These are phyloP conservation scores for Musa acuminata DNA, from an alignment of 176 grass and related monocot genomes.

Conservation along the genomic window DNA sequence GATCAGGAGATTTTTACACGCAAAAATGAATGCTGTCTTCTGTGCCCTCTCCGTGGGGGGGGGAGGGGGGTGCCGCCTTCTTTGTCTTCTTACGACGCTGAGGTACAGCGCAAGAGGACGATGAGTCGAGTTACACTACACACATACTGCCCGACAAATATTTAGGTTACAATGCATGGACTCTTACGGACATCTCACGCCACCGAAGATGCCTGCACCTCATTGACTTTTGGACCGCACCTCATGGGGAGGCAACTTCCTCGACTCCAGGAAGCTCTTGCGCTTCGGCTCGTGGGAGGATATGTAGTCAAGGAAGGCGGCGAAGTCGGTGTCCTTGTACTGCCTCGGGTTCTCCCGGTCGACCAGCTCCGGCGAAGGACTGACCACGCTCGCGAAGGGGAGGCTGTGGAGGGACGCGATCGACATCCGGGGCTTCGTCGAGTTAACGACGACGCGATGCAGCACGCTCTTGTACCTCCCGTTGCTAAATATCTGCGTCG, in stretches of 20 bases:
- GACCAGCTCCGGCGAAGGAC: conserved; percentile 48
- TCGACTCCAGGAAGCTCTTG: conserved; percentile 84
- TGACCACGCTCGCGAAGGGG: conserved; percentile 30
- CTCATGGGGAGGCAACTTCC: conserved; percentile 26
- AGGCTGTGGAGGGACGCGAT: conserved; percentile 86
- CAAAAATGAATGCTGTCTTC: no score
- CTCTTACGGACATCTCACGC: background rate
- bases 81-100: no score
- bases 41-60: no score
- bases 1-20: no score
- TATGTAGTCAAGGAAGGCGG: conserved; percentile 72
- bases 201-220: background rate
- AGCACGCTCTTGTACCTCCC: conserved; percentile 79
- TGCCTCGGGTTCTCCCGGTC: conserved; percentile 22
- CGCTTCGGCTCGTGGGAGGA: conserved; percentile 47
- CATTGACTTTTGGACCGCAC: background rate
- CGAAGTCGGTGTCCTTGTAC: conserved; percentile 83
- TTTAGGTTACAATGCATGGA: no score
- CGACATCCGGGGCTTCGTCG: conserved; percentile 43
- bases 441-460: conserved; percentile 71
- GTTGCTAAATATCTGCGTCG: conserved; percentile 72
- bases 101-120: no score
- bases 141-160: no score
- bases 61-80: no score
- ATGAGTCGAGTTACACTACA: no score